Evolutionary conservation across 768 basidiomycete species (phyloP).

Genomic region (Dioszegia crocea): DNA sequence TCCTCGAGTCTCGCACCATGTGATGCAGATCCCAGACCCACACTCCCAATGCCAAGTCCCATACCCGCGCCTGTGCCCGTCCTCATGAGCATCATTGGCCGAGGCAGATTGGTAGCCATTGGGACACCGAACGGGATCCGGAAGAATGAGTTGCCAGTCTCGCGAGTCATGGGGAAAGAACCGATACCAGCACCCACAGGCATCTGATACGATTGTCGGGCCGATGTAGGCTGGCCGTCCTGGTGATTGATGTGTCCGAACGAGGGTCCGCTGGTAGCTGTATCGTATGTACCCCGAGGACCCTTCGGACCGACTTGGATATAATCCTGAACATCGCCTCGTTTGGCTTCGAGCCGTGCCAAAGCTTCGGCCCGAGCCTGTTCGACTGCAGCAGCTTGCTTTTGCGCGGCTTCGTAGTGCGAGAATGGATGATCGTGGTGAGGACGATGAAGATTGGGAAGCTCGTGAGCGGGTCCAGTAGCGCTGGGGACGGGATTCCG

Average conservation of each 20-base stretch:
- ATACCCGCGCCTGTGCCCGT: slow-evolving; percentile 21
- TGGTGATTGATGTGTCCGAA: slow-evolving; percentile 41
- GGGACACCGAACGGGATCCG: slow-evolving; percentile 38
- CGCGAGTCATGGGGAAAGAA: background rate
- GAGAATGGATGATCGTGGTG: slow-evolving; percentile 39
- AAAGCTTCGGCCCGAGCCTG: slow-evolving; percentile 28
- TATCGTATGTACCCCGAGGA: slow-evolving; percentile 37
- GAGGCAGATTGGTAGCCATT: slow-evolving; percentile 14
- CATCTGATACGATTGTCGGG: slow-evolving; percentile 10
- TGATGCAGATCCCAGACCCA: background rate
- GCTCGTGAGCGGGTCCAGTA: background rate
- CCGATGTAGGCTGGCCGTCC: slow-evolving; percentile 28
- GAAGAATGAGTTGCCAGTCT: slow-evolving; percentile 17
- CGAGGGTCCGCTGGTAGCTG: slow-evolving; percentile 40
- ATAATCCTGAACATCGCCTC: background rate
- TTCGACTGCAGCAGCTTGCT: slow-evolving; percentile 33
- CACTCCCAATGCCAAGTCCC: slow-evolving; percentile 13
- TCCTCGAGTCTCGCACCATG: slow-evolving; percentile 15
- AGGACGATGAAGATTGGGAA: slow-evolving; percentile 28
- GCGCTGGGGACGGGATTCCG: slow-evolving; percentile 17
- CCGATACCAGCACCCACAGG: slow-evolving; percentile 1
- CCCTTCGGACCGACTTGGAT: slow-evolving; percentile 13
- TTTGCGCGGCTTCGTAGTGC: slow-evolving; percentile 25
- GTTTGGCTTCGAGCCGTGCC: slow-evolving; percentile 27
- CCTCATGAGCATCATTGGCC: slow-evolving; percentile 29